Percentiles rank a stretch among this genome's conserved stretches.
Evolutionary conservation across 148 eudicot genomes (phyloP).

Genomic region (Vaccinium vitisidaea): DNA sequence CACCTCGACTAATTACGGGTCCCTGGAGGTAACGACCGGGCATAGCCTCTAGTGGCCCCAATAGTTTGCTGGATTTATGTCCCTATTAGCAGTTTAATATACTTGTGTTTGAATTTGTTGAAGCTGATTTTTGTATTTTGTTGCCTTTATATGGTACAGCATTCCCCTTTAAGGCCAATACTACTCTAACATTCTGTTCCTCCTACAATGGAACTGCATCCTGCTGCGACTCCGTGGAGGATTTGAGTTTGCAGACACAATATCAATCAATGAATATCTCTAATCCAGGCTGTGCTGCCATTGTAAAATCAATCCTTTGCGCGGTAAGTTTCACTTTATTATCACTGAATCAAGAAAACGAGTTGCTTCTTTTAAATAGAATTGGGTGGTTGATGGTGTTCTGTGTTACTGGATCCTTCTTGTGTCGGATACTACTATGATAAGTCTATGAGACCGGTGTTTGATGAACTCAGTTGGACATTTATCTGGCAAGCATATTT

Average conservation of each 20-base stretch:
- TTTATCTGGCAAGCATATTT: not conserved
- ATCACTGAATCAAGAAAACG: conserved; percentile 4
- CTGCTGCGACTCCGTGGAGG: conserved; percentile 43
- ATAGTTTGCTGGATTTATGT: not conserved
- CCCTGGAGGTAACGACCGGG: no score
- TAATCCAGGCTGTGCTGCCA: conserved; percentile 46
- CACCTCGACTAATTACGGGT: no score
- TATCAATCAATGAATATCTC: conserved; percentile 40
- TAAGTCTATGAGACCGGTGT: not conserved
- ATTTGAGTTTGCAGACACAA: conserved; percentile 35
- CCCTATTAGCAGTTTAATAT: not conserved
- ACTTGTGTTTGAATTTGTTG: not conserved
- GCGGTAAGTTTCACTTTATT: conserved; percentile 36
- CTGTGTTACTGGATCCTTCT: not conserved
- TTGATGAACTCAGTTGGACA: not conserved
- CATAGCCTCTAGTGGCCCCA: no score
- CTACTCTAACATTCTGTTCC: conserved; percentile 41
- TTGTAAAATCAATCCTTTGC: conserved; percentile 46
- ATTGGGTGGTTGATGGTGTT: not conserved
- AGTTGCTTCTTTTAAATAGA: not conserved
- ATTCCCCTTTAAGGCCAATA: conserved; percentile 39
- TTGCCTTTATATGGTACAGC: conserved; percentile 30
- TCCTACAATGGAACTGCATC: conserved; percentile 35
- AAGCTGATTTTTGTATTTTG: not conserved
- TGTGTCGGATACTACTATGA: not conserved